Evolutionary conservation across 2,329 filamentous ascomycete genomes (phyloP).

Genomic region (Penicillium thymicola): DNA sequence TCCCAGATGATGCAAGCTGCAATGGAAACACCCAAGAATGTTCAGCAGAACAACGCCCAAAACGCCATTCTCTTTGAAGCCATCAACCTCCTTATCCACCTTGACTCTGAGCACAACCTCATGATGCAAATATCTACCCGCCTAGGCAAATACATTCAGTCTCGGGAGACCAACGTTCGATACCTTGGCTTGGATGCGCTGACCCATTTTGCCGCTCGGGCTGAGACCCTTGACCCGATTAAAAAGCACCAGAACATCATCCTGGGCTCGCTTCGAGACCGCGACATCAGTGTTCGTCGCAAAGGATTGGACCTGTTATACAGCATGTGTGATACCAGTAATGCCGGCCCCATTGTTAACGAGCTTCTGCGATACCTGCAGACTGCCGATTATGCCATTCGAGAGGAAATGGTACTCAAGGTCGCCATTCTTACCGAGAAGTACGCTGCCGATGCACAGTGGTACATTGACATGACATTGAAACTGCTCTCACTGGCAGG

Average conservation of each 20-base stretch:
- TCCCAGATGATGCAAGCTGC: conserved; percentile 88
- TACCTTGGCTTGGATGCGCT: conserved; percentile 96
- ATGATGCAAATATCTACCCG: conserved; percentile 95
- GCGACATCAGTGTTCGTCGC: conserved; percentile 93
- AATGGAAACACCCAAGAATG: conserved; percentile 93
- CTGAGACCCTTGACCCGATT: conserved; percentile 93
- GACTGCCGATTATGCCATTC: conserved; percentile 93
- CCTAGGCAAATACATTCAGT: conserved; percentile 93
- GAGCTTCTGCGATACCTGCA: conserved; percentile 93
- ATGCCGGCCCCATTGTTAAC: conserved; percentile 87
- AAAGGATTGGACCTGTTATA: conserved; percentile 95
- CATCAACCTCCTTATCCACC: conserved; percentile 96
- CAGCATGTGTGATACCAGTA: conserved; percentile 98
- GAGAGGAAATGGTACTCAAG: conserved; percentile 99
- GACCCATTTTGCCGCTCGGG: conserved; percentile 91
- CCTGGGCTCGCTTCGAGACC: conserved; percentile 85
- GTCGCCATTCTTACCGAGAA: conserved; percentile 98
- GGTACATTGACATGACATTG: conserved; percentile 98
- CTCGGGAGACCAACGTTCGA: conserved; percentile 92
- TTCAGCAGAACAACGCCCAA: conserved; percentile 98
- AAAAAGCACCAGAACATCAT: conserved; percentile 98
- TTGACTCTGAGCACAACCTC: conserved; percentile 88
- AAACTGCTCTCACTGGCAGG: conserved; percentile 93
- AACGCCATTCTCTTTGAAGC: conserved; percentile 98
- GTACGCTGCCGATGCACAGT: conserved; percentile 96